Conservation (phyloP, 2,329 filamentous ascomycete species). For the Colletotrichum tofieldiae region DNA sequence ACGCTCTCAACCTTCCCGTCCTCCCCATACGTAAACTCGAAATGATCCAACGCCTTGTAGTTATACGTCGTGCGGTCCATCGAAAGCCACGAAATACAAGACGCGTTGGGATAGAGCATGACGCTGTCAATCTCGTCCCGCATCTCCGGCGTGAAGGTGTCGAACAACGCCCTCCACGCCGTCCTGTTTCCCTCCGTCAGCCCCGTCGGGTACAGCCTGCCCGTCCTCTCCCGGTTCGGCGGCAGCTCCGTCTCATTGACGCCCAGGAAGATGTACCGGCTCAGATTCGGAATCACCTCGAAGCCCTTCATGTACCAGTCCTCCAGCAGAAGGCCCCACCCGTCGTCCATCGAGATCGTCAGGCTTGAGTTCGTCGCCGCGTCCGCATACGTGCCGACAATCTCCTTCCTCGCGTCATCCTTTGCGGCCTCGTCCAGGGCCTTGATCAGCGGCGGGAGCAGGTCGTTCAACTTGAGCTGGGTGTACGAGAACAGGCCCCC, state of each 20-base stretch:
- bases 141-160: constrained; percentile 43
- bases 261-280: constrained; percentile 44
- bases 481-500: constrained; percentile 33
- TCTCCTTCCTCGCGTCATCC: constrained; percentile 50
- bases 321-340: constrained; percentile 57
- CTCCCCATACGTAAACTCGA: constrained; percentile 47
- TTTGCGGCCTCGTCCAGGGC: constrained; percentile 61
- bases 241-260: constrained; percentile 22
- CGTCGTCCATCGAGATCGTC: constrained; percentile 55
- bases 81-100: constrained; percentile 52
- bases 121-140: constrained; percentile 44
- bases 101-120: constrained; percentile 49
- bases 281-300: constrained; percentile 56
- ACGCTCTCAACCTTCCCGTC: constrained; percentile 31
- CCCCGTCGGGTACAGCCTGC: constrained; percentile 43
- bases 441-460: constrained; percentile 56
- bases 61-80: constrained; percentile 54
- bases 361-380: constrained; percentile 57
- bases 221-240: constrained; percentile 38
- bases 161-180: constrained; percentile 54
- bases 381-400: constrained; percentile 58
- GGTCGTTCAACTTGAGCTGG: constrained; percentile 20
- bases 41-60: constrained; percentile 47
- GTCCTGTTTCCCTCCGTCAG: constrained; percentile 35
- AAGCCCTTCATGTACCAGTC: constrained; percentile 59